Conservation (phyloP, 306 rosid species). For the Acacia confusa region DNA sequence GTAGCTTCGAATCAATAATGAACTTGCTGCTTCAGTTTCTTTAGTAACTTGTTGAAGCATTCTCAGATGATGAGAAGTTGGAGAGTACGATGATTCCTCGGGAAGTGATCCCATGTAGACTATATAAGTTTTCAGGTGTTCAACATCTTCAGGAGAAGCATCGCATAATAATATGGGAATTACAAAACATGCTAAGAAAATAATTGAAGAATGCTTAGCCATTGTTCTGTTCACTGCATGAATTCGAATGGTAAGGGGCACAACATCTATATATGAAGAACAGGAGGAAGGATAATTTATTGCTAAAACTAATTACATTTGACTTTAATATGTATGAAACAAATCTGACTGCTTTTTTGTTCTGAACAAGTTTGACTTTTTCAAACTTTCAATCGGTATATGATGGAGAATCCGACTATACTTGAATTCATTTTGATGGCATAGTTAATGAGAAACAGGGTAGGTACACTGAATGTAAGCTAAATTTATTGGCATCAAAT, state of each 20-base stretch:
- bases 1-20: slow-evolving; percentile 1
- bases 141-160: neutral
- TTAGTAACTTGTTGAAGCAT: neutral
- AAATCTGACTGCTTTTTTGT: no score
- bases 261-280: no score
- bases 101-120: slow-evolving; percentile 3
- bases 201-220: neutral
- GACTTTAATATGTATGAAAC: neutral
- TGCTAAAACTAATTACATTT: no score
- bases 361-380: no score
- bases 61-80: neutral
- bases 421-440: no score
- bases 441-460: no score
- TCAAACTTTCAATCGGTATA: no score
- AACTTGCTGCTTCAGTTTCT: neutral
- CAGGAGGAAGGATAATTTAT: neutral
- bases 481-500: neutral
- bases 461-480: neutral
- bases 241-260: neutral
- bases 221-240: neutral
- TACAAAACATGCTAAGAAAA: neutral
- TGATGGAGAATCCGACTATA: no score
- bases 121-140: neutral
- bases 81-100: neutral
- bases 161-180: neutral